phyloP scores from a whole-genome alignment of 2,329 filamentous ascomycete species.

The Arachnomyces sp. region DNA sequence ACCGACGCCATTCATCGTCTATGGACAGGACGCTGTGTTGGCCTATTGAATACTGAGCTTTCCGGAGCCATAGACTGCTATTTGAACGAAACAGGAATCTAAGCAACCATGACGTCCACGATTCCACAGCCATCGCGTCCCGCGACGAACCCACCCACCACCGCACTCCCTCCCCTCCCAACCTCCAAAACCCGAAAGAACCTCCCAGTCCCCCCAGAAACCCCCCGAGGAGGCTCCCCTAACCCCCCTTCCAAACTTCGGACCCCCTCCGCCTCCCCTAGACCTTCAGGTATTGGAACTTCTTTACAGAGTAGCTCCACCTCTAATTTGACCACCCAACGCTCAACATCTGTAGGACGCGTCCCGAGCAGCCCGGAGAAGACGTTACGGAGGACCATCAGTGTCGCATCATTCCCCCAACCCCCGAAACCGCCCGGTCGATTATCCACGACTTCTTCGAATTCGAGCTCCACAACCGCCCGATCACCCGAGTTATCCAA shows the following conservation, averaged over 20 bases:
- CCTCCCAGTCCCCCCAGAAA: constrained; percentile 41
- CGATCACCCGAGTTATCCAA: constrained; percentile 38
- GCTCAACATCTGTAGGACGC: constrained; percentile 48
- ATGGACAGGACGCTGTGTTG: no score
- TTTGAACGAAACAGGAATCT: no score
- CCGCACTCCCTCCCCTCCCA: constrained; percentile 65
- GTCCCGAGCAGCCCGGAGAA: constrained; percentile 50
- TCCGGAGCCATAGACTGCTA: no score
- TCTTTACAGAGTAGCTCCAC: constrained; percentile 42
- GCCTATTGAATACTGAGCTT: no score
- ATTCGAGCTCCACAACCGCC: constrained; percentile 25
- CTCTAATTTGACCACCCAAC: constrained; percentile 49
- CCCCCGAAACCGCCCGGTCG: constrained; percentile 64
- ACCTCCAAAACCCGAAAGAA: constrained; percentile 64
- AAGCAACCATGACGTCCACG: constrained; percentile 46
- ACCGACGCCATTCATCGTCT: no score
- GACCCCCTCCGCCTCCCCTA: constrained; percentile 50
- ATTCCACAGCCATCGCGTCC: constrained; percentile 58
- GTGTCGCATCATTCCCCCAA: constrained; percentile 88
- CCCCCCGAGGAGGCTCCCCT: constrained; percentile 35
- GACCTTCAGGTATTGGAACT: constrained; percentile 39
- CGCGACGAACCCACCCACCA: constrained; percentile 58
- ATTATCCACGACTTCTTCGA: constrained; percentile 50
- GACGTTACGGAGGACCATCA: constrained; percentile 75
- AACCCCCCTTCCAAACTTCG: constrained; percentile 48